Percentiles rank a stretch among this genome's conserved stretches.
Evolutionary conservation across 768 basidiomycete genomes (phyloP).

Genomic region (Pisolithus orientalis): DNA sequence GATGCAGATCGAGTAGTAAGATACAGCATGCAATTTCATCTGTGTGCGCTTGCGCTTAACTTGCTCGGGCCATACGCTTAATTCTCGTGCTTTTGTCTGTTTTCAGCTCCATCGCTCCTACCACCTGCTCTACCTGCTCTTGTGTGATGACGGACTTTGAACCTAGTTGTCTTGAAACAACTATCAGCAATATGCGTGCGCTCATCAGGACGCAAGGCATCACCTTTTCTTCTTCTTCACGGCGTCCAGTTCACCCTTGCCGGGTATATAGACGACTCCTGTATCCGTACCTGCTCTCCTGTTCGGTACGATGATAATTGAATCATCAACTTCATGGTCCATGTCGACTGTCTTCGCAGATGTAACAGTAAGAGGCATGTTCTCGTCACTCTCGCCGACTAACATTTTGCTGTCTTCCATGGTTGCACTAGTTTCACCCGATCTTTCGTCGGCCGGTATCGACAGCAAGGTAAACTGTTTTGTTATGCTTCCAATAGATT

Average conservation of each 20-base stretch:
- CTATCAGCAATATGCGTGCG: background rate
- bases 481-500: background rate
- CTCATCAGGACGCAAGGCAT: constrained; percentile 11
- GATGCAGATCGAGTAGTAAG: background rate
- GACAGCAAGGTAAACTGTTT: background rate
- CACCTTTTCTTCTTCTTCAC: constrained; percentile 69
- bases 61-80: constrained; percentile 28
- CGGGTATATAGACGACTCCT: constrained; percentile 27
- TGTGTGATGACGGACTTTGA: constrained; percentile 58
- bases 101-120: constrained; percentile 26
- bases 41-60: constrained; percentile 5
- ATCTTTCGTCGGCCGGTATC: background rate
- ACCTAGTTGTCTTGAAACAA: constrained; percentile 38
- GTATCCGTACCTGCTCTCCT: constrained; percentile 29
- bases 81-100: constrained; percentile 22
- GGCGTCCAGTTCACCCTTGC: constrained; percentile 31
- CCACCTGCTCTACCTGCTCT: constrained; percentile 48
- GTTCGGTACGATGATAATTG: constrained; percentile 41
- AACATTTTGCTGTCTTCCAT: constrained; percentile 14
- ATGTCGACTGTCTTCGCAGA: constrained; percentile 10
- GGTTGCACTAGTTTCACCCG: constrained; percentile 19
- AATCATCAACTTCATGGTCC: constrained; percentile 33
- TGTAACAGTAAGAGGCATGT: constrained; percentile 26
- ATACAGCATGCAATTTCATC: background rate
- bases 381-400: constrained; percentile 34